phyloP scores from a whole-genome alignment of 805 yeast species.

The Brettanomyces anomalus region DNA sequence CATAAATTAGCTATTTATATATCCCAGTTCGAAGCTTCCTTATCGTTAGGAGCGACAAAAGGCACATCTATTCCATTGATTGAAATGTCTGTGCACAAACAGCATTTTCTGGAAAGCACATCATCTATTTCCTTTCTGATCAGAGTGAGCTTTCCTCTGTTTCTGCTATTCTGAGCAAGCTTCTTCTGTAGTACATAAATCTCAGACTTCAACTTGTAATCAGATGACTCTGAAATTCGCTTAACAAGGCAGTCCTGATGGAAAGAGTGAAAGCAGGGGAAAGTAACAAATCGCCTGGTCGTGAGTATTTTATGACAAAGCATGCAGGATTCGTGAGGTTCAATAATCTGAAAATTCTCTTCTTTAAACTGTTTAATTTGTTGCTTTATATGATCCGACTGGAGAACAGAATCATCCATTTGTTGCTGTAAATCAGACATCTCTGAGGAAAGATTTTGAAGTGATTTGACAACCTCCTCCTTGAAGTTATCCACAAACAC shows the following conservation, averaged over 20 bases:
- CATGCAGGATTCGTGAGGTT: constrained; percentile 79
- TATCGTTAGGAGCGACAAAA: constrained; percentile 33
- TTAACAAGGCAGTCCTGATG: constrained; percentile 83
- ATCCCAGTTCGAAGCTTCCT: constrained; percentile 40
- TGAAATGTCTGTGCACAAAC: constrained; percentile 66
- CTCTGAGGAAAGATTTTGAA: constrained; percentile 60
- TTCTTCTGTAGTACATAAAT: constrained; percentile 45
- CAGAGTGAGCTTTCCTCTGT: constrained; percentile 20
- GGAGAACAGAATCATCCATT: constrained; percentile 62
- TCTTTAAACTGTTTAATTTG: constrained; percentile 45
- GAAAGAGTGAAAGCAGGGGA: constrained; percentile 86
- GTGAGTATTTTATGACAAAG: constrained; percentile 63
- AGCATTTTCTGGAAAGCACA: constrained; percentile 55
- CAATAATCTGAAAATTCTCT: constrained; percentile 54
- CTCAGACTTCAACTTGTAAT: constrained; percentile 55
- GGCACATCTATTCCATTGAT: constrained; percentile 63
- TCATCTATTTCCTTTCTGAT: constrained; percentile 44
- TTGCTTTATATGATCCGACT: constrained; percentile 46
- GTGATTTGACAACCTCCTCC: constrained; percentile 71
- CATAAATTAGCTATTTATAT: constrained; percentile 25
- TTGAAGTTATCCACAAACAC: constrained; percentile 75
- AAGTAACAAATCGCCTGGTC: constrained; percentile 64
- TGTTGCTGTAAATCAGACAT: constrained; percentile 62
- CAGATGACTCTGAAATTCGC: constrained; percentile 49
- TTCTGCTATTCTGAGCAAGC: constrained; percentile 29